These are phyloP conservation scores for Kluyveromyces wickerhamii DNA, from an alignment of 805 yeast genomes.

Conservation along the genomic window DNA sequence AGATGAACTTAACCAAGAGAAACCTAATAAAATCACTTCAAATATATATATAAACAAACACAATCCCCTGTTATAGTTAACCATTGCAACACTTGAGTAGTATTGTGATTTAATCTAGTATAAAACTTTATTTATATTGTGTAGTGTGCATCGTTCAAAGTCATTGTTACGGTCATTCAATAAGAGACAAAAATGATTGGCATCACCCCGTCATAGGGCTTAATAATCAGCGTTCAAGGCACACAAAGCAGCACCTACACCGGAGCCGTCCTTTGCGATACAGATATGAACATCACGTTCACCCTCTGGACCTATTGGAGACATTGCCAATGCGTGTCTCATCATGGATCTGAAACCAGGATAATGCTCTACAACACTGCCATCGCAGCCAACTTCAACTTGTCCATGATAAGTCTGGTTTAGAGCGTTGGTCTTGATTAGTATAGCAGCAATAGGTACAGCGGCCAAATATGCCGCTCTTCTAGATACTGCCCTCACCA, in stretches of 20 bases:
- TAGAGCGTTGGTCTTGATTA: constrained; percentile 59
- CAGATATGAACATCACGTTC: constrained; percentile 68
- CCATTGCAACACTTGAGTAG: no score
- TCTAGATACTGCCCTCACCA: constrained; percentile 72
- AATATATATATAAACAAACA: no score
- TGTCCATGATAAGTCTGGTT: constrained; percentile 49
- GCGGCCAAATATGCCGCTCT: constrained; percentile 90
- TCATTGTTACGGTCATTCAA: no score
- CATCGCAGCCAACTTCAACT: constrained; percentile 93
- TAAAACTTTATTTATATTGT: no score
- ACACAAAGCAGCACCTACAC: constrained; percentile 95
- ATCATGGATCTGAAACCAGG: constrained; percentile 81
- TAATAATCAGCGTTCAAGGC: constrained; percentile 39
- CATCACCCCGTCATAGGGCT: constrained; percentile 1
- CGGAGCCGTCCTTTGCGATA: constrained; percentile 91
- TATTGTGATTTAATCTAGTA: no score
- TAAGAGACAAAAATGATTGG: no score
- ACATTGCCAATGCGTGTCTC: constrained; percentile 65
- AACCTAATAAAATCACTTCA: no score
- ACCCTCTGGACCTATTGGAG: constrained; percentile 66
- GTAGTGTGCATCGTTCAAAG: no score
- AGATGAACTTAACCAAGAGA: no score
- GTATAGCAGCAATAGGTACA: constrained; percentile 80
- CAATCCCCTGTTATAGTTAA: no score
- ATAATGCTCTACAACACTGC: constrained; percentile 86